Percentiles rank a stretch among this genome's conserved stretches.
phyloP scores from a whole-genome alignment of 805 yeast species.

The Ogataea polymorpha region DNA sequence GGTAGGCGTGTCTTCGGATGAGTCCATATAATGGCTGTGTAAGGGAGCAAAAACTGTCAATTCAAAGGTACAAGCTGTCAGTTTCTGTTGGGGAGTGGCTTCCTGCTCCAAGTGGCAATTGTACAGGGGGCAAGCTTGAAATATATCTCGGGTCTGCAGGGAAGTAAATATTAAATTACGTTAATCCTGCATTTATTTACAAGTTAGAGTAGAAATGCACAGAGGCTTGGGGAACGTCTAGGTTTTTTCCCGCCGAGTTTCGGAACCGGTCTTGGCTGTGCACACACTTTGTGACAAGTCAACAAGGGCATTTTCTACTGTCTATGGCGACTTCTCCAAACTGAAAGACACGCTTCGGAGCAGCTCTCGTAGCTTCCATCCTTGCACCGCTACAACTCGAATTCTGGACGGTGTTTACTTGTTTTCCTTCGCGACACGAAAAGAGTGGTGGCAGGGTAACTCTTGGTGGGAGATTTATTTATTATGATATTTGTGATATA shows the following conservation, averaged over 20 bases:
- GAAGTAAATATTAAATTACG: conserved; percentile 10
- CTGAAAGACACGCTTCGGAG: neutral
- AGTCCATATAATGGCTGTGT: conserved; percentile 2
- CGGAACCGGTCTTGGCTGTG: no score
- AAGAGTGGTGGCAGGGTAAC: conserved; percentile 9
- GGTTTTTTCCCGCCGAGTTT: no score
- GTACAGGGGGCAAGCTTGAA: neutral
- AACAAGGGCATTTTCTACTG: no score
- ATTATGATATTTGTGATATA: neutral
- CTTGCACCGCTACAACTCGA: neutral
- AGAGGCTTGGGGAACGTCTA: no score
- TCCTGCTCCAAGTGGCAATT: conserved; percentile 2
- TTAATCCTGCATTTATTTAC: neutral
- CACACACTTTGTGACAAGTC: no score
- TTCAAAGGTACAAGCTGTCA: no score
- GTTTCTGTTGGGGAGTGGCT: neutral
- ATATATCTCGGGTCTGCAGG: neutral
- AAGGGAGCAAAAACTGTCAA: neutral
- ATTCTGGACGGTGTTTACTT: conserved; percentile 1
- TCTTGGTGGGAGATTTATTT: neutral
- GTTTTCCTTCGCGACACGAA: conserved; percentile 9
- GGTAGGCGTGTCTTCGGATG: conserved; percentile 5
- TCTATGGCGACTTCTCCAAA: no score
- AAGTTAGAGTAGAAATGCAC: neutral
- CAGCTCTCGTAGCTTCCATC: neutral